These are phyloP conservation scores for Talaromyces sp. DNA, from an alignment of 2,329 filamentous ascomycete genomes.

Conservation along the genomic window DNA sequence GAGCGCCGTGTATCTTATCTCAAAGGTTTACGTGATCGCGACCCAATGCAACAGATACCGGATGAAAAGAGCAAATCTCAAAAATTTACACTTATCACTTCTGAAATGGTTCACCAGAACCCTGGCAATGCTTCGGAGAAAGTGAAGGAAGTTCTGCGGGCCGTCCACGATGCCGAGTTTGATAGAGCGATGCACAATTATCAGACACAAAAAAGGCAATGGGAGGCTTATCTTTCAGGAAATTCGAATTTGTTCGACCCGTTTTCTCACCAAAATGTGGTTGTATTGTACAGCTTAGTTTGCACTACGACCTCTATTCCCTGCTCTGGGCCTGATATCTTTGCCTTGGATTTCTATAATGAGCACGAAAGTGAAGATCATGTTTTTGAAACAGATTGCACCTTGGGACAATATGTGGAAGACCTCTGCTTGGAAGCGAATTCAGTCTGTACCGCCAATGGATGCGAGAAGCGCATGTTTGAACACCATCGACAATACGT, in stretches of 20 bases:
- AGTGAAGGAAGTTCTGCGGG: slow-evolving; percentile 87
- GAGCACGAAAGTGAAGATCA: slow-evolving; percentile 67
- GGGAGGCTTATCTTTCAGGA: slow-evolving; percentile 89
- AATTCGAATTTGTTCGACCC: slow-evolving; percentile 89
- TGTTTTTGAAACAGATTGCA: slow-evolving; percentile 77
- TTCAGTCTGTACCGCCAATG: slow-evolving; percentile 72
- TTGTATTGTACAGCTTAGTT: slow-evolving; percentile 86
- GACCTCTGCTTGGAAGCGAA: slow-evolving; percentile 74
- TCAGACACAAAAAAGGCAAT: slow-evolving; percentile 86
- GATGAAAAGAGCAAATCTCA: slow-evolving; percentile 60
- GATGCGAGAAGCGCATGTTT: slow-evolving; percentile 81
- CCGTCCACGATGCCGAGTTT: slow-evolving; percentile 93
- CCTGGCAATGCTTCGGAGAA: slow-evolving; percentile 74
- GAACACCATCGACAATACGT: slow-evolving; percentile 97
- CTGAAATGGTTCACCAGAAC: slow-evolving; percentile 87
- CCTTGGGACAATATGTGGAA: slow-evolving; percentile 90
- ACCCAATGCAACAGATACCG: slow-evolving; percentile 49
- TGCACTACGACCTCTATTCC: slow-evolving; percentile 92
- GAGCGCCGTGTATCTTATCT: slow-evolving; percentile 78
- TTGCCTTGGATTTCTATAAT: slow-evolving; percentile 88
- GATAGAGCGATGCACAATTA: slow-evolving; percentile 93
- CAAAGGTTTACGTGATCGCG: slow-evolving; percentile 74
- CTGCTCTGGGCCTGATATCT: slow-evolving; percentile 82
- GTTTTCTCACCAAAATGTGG: slow-evolving; percentile 92
- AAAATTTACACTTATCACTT: slow-evolving; percentile 84